Base-by-base conservation (phyloP, 495 filamentous ascomycete genomes). In the Glonium stellatum region DNA sequence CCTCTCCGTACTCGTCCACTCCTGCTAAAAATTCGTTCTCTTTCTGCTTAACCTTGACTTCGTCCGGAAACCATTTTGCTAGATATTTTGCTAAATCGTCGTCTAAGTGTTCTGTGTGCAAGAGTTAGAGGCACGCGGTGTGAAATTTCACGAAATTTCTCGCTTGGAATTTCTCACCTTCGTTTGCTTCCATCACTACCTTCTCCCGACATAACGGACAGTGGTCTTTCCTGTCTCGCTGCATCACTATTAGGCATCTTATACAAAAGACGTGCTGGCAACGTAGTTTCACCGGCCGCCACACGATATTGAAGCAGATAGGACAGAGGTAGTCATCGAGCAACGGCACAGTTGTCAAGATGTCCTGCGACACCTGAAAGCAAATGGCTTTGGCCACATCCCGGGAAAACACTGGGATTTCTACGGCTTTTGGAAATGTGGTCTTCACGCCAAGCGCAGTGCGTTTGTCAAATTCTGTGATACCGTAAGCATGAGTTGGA, bases 251-350 rank as follows among this genome's bases (percentile, higher is more conserved):
- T 56, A 88, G 75, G 66, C 87, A 91, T 0, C 83, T 75, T 23
- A 88, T 88, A 71, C 87, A 91, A 67, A 88, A 87, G 11, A 87
- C 67, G 53, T 89, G 85, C 11, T 71, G 65, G 66, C 87, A 91
- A 22, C 78, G 75, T 25, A 90, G 74, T 27, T 80, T 75, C 15
- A 91, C 77, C 5, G 87, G 87, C 65, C 85, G 80, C 71, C 81
- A 87, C 37, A 80, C 77, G 54, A 91, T 78, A 23, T 74, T 76
- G 52, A 80, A 80, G 75, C 87, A 91, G 18, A 90, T 80, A n/a
- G 86, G 83, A 63, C 87, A 91, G 27, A 80, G 76, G 71, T 87
- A 87, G 71, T 89, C 87, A 47, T 86, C 80, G 23, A 89, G 66
- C 62, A 87, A 87, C 12, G 87, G 87, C 15, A 89, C 84, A 46